Evolutionary conservation across 2,329 filamentous ascomycete species (phyloP).

Genomic region (Aspergillus jensenii): DNA sequence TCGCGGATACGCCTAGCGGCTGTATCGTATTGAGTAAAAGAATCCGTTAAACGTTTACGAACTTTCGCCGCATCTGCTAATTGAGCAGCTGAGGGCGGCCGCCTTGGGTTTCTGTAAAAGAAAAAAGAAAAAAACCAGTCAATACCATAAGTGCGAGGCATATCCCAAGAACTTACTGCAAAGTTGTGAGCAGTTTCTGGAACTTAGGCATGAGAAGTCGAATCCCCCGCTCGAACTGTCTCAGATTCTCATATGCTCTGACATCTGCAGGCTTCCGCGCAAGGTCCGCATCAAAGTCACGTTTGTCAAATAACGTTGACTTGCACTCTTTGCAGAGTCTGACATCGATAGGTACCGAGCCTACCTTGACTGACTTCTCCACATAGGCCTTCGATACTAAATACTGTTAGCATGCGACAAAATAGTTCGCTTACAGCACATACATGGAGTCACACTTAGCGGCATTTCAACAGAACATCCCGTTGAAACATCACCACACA

Average conservation of each 20-base stretch:
- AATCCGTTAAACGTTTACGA: conserved; percentile 83
- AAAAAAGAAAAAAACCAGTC: background rate
- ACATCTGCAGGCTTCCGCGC: conserved; percentile 70
- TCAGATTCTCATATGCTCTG: conserved; percentile 76
- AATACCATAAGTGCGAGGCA: background rate
- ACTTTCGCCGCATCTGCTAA: conserved; percentile 85
- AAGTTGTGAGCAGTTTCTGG: conserved; percentile 69
- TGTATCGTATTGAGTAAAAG: conserved; percentile 82
- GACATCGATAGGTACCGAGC: conserved; percentile 71
- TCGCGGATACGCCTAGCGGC: conserved; percentile 80
- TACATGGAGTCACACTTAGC: conserved; percentile 70
- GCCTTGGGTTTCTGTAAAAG: conserved; percentile 56
- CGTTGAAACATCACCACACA: conserved; percentile 84
- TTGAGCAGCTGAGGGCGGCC: conserved; percentile 65
- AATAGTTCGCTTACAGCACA: conserved; percentile 29
- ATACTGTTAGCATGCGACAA: conserved; percentile 21
- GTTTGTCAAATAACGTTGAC: conserved; percentile 66
- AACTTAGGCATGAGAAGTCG: conserved; percentile 78
- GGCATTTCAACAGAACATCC: conserved; percentile 82
- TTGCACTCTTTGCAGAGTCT: conserved; percentile 92
- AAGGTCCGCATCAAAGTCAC: conserved; percentile 74
- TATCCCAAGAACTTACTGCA: conserved; percentile 58
- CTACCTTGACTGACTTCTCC: conserved; percentile 46
- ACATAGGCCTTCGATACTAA: conserved; percentile 37
- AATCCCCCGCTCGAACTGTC: conserved; percentile 87